Evolutionary conservation across 2,329 filamentous ascomycete species (phyloP).

Genomic region (Clarireedia paspali): DNA sequence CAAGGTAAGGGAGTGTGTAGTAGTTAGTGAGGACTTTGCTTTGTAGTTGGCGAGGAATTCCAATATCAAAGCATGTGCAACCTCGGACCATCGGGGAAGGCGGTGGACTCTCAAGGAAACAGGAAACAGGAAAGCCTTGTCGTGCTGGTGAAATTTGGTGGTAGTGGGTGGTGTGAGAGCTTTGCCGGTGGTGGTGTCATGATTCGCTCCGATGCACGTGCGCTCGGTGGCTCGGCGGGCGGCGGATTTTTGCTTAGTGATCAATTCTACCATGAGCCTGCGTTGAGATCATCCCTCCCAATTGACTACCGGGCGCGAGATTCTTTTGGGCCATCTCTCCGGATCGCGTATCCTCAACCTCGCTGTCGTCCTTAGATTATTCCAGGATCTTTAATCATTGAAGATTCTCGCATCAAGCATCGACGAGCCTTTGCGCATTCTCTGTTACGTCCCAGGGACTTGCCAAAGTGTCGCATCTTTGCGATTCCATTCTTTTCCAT

Average conservation of each 20-base stretch:
- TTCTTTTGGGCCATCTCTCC: not conserved
- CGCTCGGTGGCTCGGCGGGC: no score
- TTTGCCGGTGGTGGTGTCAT: no score
- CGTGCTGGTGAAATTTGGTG: not conserved
- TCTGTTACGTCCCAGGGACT: conserved; percentile 27
- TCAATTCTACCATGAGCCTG: no score
- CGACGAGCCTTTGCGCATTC: conserved; percentile 27
- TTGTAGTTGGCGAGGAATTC: no score
- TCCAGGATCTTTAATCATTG: not conserved
- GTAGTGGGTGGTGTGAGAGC: not conserved
- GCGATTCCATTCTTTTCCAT: conserved; percentile 24
- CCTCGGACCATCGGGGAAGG: not conserved
- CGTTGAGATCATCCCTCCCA: no score
- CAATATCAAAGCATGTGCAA: not conserved
- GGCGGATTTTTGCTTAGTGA: no score
- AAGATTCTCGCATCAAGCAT: conserved; percentile 17
- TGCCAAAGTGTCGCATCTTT: conserved; percentile 28
- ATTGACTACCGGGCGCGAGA: conserved; percentile 2
- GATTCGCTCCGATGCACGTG: no score
- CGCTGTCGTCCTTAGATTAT: conserved; percentile 10
- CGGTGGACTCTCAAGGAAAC: not conserved
- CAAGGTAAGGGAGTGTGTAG: no score
- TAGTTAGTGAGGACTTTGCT: no score
- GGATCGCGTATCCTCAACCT: conserved; percentile 11
- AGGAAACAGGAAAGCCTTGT: not conserved